Conservation (phyloP, 2,329 filamentous ascomycete species). For the Endothia cerciana region DNA sequence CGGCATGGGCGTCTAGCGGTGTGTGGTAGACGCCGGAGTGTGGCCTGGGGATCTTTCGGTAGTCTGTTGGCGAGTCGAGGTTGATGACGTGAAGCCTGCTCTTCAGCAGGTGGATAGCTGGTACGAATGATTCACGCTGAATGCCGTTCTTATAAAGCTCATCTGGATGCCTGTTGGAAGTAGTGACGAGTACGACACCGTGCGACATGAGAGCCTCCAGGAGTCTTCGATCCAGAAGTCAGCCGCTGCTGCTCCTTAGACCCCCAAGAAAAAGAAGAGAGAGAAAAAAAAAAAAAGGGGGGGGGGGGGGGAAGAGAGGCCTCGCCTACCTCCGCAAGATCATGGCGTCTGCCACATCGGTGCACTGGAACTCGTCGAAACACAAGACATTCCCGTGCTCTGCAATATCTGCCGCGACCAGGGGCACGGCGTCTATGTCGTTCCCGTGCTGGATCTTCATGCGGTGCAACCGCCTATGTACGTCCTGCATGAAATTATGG, state of each 20-base stretch:
- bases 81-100: constrained; percentile 85
- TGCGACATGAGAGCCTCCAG: constrained; percentile 93
- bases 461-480: constrained; percentile 87
- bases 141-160: constrained; percentile 98
- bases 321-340: constrained; percentile 72
- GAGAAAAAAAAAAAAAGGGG: neutral
- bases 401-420: constrained; percentile 93
- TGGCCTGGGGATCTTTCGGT: constrained; percentile 93
- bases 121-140: constrained; percentile 92
- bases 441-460: constrained; percentile 89
- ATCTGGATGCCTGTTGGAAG: constrained; percentile 93
- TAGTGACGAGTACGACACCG: constrained; percentile 94
- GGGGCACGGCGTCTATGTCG: constrained; percentile 87
- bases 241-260: neutral
- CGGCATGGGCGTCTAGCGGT: constrained; percentile 77
- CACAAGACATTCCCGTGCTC: constrained; percentile 84
- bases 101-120: constrained; percentile 92
- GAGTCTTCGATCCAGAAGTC: constrained; percentile 52
- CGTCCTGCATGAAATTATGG: constrained; percentile 99
- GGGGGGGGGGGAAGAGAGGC: neutral
- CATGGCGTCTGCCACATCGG: constrained; percentile 98
- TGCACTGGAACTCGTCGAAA: constrained; percentile 99
- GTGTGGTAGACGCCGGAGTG: constrained; percentile 94
- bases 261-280: no score
- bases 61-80: constrained; percentile 92